A percentile compares a stretch with the other conserved stretches of the same genome.
Evolutionary conservation across 1,284 basidiomycete species (phyloP).

Genomic region (Prillingera fragicola): DNA sequence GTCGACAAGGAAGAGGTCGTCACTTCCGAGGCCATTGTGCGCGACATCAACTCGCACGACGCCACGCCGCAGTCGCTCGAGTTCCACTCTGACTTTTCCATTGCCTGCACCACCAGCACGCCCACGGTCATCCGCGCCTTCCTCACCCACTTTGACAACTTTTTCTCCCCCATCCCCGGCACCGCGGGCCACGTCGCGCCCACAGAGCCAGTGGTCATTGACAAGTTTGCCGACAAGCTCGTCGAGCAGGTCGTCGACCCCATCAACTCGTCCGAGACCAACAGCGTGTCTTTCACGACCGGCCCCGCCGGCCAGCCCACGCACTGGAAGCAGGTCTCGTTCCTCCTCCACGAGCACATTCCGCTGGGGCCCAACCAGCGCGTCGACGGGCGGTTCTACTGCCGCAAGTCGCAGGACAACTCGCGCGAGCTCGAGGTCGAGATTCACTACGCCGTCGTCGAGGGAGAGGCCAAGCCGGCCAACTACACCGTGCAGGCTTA

Average conservation of each 20-base stretch:
- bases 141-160: conserved; percentile 90
- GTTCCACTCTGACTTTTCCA: conserved; percentile 68
- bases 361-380: conserved; percentile 62
- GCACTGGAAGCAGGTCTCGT: conserved; percentile 98
- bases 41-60: conserved; percentile 67
- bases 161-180: conserved; percentile 64
- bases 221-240: conserved; percentile 31
- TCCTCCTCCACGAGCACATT: conserved; percentile 77
- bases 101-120: conserved; percentile 58
- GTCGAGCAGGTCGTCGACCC: conserved; percentile 23
- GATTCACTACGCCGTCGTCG: conserved; percentile 59
- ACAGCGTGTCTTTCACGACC: conserved; percentile 73
- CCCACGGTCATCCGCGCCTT: conserved; percentile 69
- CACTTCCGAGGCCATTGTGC: conserved; percentile 57
- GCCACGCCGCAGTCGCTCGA: conserved; percentile 67
- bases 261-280: conserved; percentile 22
- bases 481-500: conserved; percentile 29
- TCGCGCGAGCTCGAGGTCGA: conserved; percentile 85
- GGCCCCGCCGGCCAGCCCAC: conserved; percentile 75
- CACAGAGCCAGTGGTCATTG: conserved; percentile 31
- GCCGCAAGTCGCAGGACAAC: conserved; percentile 74
- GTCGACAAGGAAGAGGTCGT: conserved; percentile 65
- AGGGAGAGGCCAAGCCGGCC: conserved; percentile 11
- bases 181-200: conserved; percentile 51
- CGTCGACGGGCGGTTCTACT: conserved; percentile 73